These are phyloP conservation scores for Piromyces sp. DNA, from an alignment of 192 early-diverging fungal species.

Conservation along the genomic window DNA sequence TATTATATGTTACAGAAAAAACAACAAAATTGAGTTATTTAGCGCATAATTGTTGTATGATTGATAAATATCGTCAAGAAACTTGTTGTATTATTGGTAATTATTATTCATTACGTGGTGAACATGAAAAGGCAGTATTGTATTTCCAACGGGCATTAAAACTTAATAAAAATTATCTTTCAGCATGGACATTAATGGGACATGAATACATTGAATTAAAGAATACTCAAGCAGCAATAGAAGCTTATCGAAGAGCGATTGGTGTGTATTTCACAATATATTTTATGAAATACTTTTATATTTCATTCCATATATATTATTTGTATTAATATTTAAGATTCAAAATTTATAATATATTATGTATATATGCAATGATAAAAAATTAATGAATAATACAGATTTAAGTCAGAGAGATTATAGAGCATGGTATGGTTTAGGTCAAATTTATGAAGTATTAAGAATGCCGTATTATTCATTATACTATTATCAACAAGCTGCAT, in stretches of 20 bases:
- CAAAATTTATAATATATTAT: no score
- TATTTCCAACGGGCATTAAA: conserved; percentile 72
- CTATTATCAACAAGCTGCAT: conserved; percentile 61
- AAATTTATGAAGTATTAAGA: conserved; percentile 70
- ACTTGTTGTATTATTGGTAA: conserved; percentile 56
- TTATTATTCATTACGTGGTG: conserved; percentile 64
- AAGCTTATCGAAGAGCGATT: conserved; percentile 69
- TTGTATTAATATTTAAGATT: no score
- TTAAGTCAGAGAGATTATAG: conserved; percentile 63
- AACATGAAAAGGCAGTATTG: conserved; percentile 68
- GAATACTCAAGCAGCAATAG: conserved; percentile 70
- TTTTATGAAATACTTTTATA: no score
- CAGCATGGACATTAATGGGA: conserved; percentile 84
- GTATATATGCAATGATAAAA: neutral
- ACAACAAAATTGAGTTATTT: conserved; percentile 51
- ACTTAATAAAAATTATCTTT: conserved; percentile 53
- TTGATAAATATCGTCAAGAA: conserved; percentile 71
- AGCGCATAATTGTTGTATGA: conserved; percentile 46
- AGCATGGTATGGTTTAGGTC: conserved; percentile 84
- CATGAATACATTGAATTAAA: conserved; percentile 89
- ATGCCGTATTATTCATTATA: conserved; percentile 64
- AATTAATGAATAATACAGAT: conserved; percentile 17
- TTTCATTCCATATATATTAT: no score
- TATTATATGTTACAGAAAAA: conserved; percentile 63
- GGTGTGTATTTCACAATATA: conserved; percentile 27